These are phyloP conservation scores for Colletotrichum sp. DNA, from an alignment of 2,329 filamentous ascomycete genomes.

Conservation along the genomic window DNA sequence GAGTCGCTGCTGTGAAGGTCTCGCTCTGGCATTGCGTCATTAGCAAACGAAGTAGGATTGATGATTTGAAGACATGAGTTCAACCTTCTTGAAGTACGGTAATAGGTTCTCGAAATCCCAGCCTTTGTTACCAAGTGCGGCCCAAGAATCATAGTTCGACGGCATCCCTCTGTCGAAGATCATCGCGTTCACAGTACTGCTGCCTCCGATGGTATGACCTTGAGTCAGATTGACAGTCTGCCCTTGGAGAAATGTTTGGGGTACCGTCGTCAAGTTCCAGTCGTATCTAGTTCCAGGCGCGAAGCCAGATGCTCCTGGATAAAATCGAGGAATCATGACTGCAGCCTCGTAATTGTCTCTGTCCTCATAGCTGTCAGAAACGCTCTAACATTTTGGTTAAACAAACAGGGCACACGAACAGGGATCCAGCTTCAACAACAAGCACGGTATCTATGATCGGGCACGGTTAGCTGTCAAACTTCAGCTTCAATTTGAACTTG, in stretches of 20 bases:
- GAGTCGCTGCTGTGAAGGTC: conserved; percentile 20
- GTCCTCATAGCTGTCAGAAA: not conserved
- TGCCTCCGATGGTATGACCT: conserved; percentile 50
- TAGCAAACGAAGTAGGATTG: not conserved
- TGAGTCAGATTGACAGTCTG: conserved; percentile 41
- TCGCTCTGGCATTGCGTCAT: not conserved
- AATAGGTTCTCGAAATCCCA: conserved; percentile 42
- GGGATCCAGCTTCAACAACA: conserved; percentile 21
- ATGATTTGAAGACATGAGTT: not conserved
- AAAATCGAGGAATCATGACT: conserved; percentile 11
- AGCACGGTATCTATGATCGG: conserved; percentile 7
- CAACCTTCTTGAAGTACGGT: conserved; percentile 31
- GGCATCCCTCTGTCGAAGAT: conserved; percentile 33
- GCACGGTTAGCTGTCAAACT: not conserved
- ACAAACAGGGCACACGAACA: not conserved
- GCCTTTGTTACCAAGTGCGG: conserved; percentile 33
- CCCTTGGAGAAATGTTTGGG: conserved; percentile 39
- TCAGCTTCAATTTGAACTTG: not conserved
- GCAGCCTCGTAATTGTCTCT: conserved; percentile 12
- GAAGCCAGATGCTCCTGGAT: conserved; percentile 18
- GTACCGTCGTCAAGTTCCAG: conserved; percentile 43
- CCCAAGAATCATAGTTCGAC: conserved; percentile 38
- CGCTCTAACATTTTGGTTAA: not conserved
- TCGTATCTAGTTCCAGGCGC: conserved; percentile 30
- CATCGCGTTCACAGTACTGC: conserved; percentile 48